A percentile compares a stretch with the other conserved stretches of the same genome.
Evolutionary conservation across 2,329 filamentous ascomycete genomes (phyloP).

Genomic region (Microcyclosporella mali): DNA sequence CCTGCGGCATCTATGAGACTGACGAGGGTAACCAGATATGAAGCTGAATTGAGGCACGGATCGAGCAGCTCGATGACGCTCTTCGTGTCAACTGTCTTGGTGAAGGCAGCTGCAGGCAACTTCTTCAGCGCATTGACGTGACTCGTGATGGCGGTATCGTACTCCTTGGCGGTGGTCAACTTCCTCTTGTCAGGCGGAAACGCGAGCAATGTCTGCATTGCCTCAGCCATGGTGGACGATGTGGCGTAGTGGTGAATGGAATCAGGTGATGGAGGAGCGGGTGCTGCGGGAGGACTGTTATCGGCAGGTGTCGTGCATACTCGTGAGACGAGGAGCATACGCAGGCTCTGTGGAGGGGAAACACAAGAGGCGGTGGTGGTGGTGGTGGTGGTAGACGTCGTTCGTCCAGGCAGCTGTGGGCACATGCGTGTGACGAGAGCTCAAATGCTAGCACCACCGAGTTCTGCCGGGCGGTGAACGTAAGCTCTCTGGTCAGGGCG

Average conservation of each 20-base stretch:
- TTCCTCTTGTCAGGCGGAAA: constrained; percentile 31
- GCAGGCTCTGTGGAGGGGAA: background rate
- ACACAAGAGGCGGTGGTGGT: background rate
- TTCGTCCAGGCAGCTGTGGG: background rate
- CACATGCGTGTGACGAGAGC: background rate
- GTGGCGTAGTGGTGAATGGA: constrained; percentile 2
- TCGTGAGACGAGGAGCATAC: background rate
- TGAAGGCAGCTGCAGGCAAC: constrained; percentile 29
- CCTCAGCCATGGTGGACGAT: constrained; percentile 22
- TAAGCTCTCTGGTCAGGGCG: too few species aligned
- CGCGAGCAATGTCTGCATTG: constrained; percentile 20
- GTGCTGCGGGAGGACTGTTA: background rate
- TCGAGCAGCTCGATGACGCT: constrained; percentile 45
- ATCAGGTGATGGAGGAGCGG: background rate
- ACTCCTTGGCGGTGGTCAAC: constrained; percentile 32
- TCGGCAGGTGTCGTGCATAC: background rate
- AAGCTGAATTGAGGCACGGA: constrained; percentile 53
- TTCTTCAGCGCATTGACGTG: constrained; percentile 34
- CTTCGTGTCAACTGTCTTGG: constrained; percentile 35
- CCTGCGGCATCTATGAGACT: constrained; percentile 25
- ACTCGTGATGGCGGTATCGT: constrained; percentile 33
- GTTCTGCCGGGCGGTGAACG: constrained; percentile 1
- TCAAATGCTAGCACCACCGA: background rate
- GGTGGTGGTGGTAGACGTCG: background rate
- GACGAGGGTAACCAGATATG: constrained; percentile 52